Percentiles rank a stretch among this genome's conserved stretches.
phyloP scores from a whole-genome alignment of 257 asterid genomes.

The Misopates orontium region DNA sequence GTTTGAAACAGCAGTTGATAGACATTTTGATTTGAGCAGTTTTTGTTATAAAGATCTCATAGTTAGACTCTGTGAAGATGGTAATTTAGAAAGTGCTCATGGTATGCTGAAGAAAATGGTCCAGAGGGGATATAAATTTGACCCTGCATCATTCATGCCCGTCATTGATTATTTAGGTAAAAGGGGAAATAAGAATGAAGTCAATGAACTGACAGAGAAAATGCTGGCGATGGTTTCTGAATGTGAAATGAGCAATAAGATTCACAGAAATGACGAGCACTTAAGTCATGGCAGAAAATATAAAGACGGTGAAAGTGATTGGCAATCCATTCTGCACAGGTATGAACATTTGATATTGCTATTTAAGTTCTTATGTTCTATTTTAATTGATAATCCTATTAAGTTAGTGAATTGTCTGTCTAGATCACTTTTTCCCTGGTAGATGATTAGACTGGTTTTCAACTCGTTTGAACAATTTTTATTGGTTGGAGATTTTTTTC shows the following conservation, averaged over 20 bases:
- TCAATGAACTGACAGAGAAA: slow-evolving; percentile 65
- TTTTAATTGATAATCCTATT: slow-evolving; percentile 4
- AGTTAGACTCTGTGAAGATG: slow-evolving; percentile 53
- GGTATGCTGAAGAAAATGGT: slow-evolving; percentile 66
- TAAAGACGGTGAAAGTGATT: slow-evolving; percentile 46
- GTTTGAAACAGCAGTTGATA: slow-evolving; percentile 69
- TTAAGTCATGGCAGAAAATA: slow-evolving; percentile 36
- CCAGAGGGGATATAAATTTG: slow-evolving; percentile 62
- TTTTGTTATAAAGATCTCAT: slow-evolving; percentile 69
- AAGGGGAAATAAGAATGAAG: slow-evolving; percentile 65
- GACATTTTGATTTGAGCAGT: slow-evolving; percentile 50
- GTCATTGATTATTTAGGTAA: slow-evolving; percentile 67
- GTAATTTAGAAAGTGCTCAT: slow-evolving; percentile 52
- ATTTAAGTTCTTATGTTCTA: slow-evolving; percentile 1
- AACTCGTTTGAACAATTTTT: slow-evolving; percentile 4
- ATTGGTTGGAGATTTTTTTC: neutral
- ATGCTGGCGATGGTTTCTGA: slow-evolving; percentile 70
- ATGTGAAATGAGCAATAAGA: slow-evolving; percentile 44
- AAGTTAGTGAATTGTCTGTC: slow-evolving; percentile 18
- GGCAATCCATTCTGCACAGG: slow-evolving; percentile 78
- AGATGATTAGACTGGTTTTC: slow-evolving; percentile 14
- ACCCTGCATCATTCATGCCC: slow-evolving; percentile 83
- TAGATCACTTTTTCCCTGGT: neutral
- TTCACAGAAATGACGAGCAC: slow-evolving; percentile 30
- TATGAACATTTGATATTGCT: slow-evolving; percentile 31